A percentile compares a stretch with the other conserved stretches of the same genome.
phyloP scores from a whole-genome alignment of 2,329 filamentous ascomycete genomes.

The Dactylellina cionopaga region DNA sequence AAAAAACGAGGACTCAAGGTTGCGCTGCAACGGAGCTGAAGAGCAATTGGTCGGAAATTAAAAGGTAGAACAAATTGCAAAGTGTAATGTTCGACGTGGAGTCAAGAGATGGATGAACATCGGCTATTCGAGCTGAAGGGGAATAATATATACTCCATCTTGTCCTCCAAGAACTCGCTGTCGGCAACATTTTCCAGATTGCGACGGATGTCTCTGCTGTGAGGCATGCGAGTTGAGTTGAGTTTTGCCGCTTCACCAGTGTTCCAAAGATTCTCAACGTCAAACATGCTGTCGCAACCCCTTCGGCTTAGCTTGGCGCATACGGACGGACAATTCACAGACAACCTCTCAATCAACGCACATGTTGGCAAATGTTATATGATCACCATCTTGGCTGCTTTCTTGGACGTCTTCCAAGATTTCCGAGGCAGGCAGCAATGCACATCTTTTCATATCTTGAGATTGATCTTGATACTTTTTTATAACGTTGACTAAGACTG shows the following conservation, averaged over 20 bases:
- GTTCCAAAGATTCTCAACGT: slow-evolving; percentile 19
- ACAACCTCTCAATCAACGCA: not conserved
- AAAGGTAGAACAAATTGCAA: too few relatives aligned
- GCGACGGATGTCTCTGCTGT: slow-evolving; percentile 20
- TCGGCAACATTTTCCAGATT: not conserved
- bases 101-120: not conserved
- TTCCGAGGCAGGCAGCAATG: not conserved
- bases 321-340: slow-evolving; percentile 13
- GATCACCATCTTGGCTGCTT: not conserved
- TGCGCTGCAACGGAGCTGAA: too few relatives aligned
- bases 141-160: not conserved
- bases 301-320: slow-evolving; percentile 15
- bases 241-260: slow-evolving; percentile 21
- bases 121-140: not conserved
- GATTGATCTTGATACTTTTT: too few relatives aligned
- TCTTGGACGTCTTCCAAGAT: not conserved
- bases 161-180: not conserved
- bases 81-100: too few relatives aligned
- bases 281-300: too few relatives aligned
- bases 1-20: too few relatives aligned
- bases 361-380: not conserved
- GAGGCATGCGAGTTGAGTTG: too few relatives aligned
- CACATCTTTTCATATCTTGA: not conserved
- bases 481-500: not conserved
- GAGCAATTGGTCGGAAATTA: too few relatives aligned